These are phyloP conservation scores for Conticribra weissflogii DNA, from an alignment of 108 stramenopile species.

Conservation along the genomic window DNA sequence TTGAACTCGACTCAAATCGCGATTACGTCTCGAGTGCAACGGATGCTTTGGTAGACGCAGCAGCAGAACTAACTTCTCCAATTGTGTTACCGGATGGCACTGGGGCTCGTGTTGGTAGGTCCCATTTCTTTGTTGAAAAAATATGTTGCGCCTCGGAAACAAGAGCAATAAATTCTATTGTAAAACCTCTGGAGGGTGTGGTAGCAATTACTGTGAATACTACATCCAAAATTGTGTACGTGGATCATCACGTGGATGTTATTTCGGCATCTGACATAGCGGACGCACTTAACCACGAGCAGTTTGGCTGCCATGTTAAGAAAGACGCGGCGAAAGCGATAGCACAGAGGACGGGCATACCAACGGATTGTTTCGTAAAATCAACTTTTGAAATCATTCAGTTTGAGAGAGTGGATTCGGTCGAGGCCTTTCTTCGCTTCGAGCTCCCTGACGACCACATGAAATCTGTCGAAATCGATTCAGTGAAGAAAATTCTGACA, in stretches of 20 bases:
- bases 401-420: too few relatives aligned
- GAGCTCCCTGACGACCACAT: too few relatives aligned
- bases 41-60: slow-evolving; percentile 5
- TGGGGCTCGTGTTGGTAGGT: slow-evolving; percentile 37
- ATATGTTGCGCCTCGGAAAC: slow-evolving; percentile 71
- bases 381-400: too few relatives aligned
- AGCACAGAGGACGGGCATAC: slow-evolving; percentile 26
- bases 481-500: slow-evolving; percentile 34
- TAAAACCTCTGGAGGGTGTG: slow-evolving; percentile 48
- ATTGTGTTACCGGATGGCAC: slow-evolving; percentile 2
- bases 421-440: too few relatives aligned
- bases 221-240: slow-evolving; percentile 56
- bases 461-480: slow-evolving; percentile 20
- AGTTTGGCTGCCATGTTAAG: slow-evolving; percentile 52
- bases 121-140: slow-evolving; percentile 49
- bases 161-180: slow-evolving; percentile 42
- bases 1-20: slow-evolving; percentile 46
- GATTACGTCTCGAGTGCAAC: slow-evolving; percentile 28
- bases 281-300: slow-evolving; percentile 43
- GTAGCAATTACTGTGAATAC: slow-evolving; percentile 52
- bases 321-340: slow-evolving; percentile 40
- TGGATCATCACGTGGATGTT: slow-evolving; percentile 55
- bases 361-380: slow-evolving; percentile 17
- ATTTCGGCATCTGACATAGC: slow-evolving; percentile 51
- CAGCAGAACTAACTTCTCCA: slow-evolving; percentile 4